Evolutionary conservation across 441 rosid genomes (phyloP), one percentile per base, ranked within the genome.

Genomic region (Populus hybrid): DNA sequence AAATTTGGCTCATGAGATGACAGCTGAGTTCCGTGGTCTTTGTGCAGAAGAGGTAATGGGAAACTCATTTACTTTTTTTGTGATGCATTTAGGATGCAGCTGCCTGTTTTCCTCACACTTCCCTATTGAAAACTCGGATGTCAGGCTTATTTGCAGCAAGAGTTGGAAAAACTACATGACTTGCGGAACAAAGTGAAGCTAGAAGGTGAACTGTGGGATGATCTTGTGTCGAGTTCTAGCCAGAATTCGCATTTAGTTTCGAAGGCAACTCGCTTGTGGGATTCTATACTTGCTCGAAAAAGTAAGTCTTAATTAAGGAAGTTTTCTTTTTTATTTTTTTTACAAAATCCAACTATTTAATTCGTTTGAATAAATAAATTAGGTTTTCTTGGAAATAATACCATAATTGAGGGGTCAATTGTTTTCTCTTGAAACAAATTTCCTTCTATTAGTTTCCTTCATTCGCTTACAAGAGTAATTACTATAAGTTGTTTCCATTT

Each of bases 131-230:
- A 75, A 40, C 67, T 73, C 86, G 82, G 80, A 74, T 88, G 76
- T 79, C 85, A 97, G 99, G 99, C 99, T 32, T 97, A 93, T 84
- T 83, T 97, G 89, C 99, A 97, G 85, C 99, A 97, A 85, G 99
- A 97, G 86, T 89, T 92, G 81, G 99, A 97, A 81, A 97, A 97
- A 84, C 92, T 94, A 38, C 94, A 93, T 79, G 99, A 97, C 72
- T 81, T 94, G 88, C 89, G 99, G 88, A 94, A 89, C 91, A 97
- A 97, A 88, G 97, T 94, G 83, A 97, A 97, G 86, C 82, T 90
- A 89, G 99, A 94, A 85, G 99, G 98, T 78, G 99, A 94, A 84
- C 82, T 87, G 32, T 97, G 99, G 99, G 99, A 97, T 83, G 98
- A 97, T 87, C 98, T 97, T 70, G 98, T 97, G 67, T 92, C 98